A percentile compares a stretch with the other conserved stretches of the same genome.
phyloP scores from a whole-genome alignment of 1,284 basidiomycete species.

The Exobasidium cylindrosporum region DNA sequence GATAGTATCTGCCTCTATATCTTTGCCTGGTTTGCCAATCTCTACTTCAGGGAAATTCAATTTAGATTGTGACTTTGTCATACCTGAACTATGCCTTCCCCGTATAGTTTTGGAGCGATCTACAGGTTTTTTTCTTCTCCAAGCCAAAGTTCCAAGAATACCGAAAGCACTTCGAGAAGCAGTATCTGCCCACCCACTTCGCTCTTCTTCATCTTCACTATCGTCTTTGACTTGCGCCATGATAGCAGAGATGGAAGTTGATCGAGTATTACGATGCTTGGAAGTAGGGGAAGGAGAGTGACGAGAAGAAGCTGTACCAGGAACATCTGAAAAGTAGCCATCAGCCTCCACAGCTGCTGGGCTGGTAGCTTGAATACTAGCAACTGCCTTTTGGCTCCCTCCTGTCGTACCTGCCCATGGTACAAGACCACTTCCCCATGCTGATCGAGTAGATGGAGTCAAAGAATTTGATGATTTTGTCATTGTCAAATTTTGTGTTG shows the following conservation, averaged over 20 bases:
- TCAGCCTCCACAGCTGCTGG: conserved; percentile 18
- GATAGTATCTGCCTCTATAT: neutral
- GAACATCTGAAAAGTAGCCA: conserved; percentile 16
- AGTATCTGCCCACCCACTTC: conserved; percentile 3
- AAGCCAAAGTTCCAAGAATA: conserved; percentile 21
- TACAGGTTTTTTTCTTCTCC: conserved; percentile 18
- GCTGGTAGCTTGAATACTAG: conserved; percentile 11
- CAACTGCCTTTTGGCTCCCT: conserved; percentile 4
- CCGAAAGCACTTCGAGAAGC: conserved; percentile 9
- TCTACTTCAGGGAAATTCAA: neutral
- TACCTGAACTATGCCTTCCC: neutral
- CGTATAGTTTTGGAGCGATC: neutral
- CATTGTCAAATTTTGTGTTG: neutral
- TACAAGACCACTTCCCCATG: neutral
- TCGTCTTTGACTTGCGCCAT: neutral
- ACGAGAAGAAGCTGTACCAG: neutral
- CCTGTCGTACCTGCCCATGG: neutral
- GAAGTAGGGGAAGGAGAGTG: neutral
- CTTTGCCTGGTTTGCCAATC: neutral
- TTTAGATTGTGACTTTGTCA: neutral
- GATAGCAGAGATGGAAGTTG: conserved; percentile 13
- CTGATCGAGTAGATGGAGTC: neutral
- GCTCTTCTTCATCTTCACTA: neutral
- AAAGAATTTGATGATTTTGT: neutral
- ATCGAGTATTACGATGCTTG: conserved; percentile 1